Evolutionary conservation across 2,329 filamentous ascomycete species (phyloP).

Genomic region (Epichloe aotearoae): DNA sequence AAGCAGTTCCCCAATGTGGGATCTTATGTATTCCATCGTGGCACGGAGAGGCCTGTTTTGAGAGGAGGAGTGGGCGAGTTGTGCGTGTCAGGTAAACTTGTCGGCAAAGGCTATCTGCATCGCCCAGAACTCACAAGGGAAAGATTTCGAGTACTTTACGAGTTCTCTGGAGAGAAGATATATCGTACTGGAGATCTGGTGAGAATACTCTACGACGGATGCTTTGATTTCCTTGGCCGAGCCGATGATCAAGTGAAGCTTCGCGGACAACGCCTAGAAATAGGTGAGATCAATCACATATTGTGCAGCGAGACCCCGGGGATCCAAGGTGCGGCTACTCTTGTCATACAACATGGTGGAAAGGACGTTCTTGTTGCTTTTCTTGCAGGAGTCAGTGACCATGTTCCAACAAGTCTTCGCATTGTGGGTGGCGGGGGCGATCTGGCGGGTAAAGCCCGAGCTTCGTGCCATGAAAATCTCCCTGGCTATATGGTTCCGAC

Average conservation of each 20-base stretch:
- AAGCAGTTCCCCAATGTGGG: constrained; percentile 79
- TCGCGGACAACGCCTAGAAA: constrained; percentile 75
- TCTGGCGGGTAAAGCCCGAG: constrained; percentile 34
- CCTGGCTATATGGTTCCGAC: constrained; percentile 87
- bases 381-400: constrained; percentile 23
- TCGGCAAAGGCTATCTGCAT: constrained; percentile 82
- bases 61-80: constrained; percentile 75
- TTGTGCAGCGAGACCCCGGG: constrained; percentile 47
- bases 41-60: constrained; percentile 57
- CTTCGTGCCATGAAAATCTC: constrained; percentile 54
- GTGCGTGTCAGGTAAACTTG: constrained; percentile 74
- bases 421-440: constrained; percentile 18
- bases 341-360: constrained; percentile 62
- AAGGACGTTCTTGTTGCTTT: constrained; percentile 79
- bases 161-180: constrained; percentile 42
- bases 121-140: constrained; percentile 63
- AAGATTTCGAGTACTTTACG: constrained; percentile 54
- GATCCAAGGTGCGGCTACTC: constrained; percentile 59
- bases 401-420: constrained; percentile 7
- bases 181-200: constrained; percentile 89
- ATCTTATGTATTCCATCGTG: constrained; percentile 60
- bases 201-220: constrained; percentile 63
- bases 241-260: constrained; percentile 89
- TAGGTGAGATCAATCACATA: constrained; percentile 80
- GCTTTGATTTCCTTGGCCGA: constrained; percentile 77